Base-by-base conservation (phyloP, 805 yeast species). In the Saccharomyces mikatae region DNA sequence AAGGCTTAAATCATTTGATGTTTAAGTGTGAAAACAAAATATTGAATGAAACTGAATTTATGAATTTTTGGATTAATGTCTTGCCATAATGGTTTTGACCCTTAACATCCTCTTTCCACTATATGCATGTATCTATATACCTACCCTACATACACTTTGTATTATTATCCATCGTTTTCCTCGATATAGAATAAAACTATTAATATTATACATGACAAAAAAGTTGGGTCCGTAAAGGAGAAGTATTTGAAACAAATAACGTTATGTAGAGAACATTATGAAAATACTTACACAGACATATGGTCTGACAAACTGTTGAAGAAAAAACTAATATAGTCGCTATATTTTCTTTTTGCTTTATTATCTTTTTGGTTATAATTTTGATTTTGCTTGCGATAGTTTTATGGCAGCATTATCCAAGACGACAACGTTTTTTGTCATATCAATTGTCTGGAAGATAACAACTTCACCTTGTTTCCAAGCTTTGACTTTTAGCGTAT, bases 341-440 rank as follows among this genome's bases (percentile, higher is more conserved):
- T 36, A 36, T 14, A 14, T 32, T 31, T 32, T 32, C 9, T 13
- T 36, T n/a, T 36, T 36, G 17, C 13, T 17, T 17, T 8, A 17
- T 6, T 36, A 8, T 8, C 17, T 36, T 29, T 29, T 29, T 29
- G 31, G 6, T 66, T 51, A 72, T 51, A 72, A 58, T 53, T 68
- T 72, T 8, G 75, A 61, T 13, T 56, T 56, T 13, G 66, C 58
- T 22, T 67, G 66, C 6, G 63, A 58, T 54, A 86, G 72, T 68
- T 83, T 89, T 58, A 91, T 75, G 28, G 96, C 97, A 32, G 96
- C 96, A 66, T 85, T 87, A 71, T 87, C 82, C 65, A 91, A 87
- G 53, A 91, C 97, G 62, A 82, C 77, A 46, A 82, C 77, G 62
- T 81, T 79, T 71, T 96, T 84, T 64, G 87, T 95, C 56, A 86